phyloP scores from a whole-genome alignment of 192 early-diverging fungal genomes.

The Coemansia reversa region DNA sequence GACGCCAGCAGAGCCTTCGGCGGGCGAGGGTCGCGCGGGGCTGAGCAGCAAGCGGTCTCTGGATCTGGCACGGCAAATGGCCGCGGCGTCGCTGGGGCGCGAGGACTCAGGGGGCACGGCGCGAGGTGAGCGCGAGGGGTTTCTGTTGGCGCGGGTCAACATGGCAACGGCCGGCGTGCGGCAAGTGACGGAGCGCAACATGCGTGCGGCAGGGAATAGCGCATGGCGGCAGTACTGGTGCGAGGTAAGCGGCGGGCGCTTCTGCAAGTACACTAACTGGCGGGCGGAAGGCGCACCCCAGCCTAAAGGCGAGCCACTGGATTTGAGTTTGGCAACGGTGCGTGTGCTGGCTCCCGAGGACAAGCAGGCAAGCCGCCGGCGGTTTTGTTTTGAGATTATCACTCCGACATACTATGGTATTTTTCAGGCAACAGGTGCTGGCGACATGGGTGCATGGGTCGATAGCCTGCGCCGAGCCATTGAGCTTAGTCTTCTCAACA shows the following conservation, averaged over 20 bases:
- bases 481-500: constrained; percentile 38
- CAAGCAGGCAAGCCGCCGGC: constrained; percentile 46
- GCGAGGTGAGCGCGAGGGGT: constrained; percentile 43
- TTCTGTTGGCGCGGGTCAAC: constrained; percentile 31
- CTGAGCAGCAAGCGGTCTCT: constrained; percentile 12
- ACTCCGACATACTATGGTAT: constrained; percentile 69
- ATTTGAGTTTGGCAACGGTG: constrained; percentile 39
- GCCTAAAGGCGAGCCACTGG: constrained; percentile 20
- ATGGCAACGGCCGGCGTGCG: constrained; percentile 7
- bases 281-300: constrained; percentile 3
- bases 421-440: constrained; percentile 71
- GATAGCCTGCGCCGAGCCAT: constrained; percentile 53
- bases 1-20: constrained; percentile 10
- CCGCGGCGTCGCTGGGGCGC: constrained; percentile 12
- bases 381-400: constrained; percentile 81
- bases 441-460: constrained; percentile 71
- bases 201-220: constrained; percentile 20
- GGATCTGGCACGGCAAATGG: constrained; percentile 16
- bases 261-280: constrained; percentile 22
- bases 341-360: constrained; percentile 31
- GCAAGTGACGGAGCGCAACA: constrained; percentile 17
- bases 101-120: background rate
- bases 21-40: background rate
- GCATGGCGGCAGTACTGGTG: constrained; percentile 54
- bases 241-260: constrained; percentile 35